Evolutionary conservation across 2,329 filamentous ascomycete species (phyloP).

Genomic region (Microcera coccophila): DNA sequence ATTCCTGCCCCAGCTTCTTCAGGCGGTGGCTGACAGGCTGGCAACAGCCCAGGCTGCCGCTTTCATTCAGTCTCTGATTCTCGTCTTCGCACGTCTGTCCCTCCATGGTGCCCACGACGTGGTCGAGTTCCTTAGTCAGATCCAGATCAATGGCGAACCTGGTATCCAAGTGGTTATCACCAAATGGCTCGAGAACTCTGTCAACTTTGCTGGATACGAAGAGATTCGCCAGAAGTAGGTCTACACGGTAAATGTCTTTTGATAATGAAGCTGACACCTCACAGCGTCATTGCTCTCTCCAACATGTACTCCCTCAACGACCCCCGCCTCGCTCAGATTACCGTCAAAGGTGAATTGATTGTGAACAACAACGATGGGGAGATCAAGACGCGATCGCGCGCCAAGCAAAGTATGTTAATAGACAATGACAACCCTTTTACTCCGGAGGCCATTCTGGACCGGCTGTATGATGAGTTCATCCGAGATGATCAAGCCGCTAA

Average conservation of each 20-base stretch:
- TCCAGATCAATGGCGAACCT: constrained; percentile 73
- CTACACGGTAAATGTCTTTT: too few species aligned
- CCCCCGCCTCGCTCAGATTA: constrained; percentile 69
- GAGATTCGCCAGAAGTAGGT: constrained; percentile 92
- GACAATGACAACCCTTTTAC: constrained; percentile 13
- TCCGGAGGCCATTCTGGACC: constrained; percentile 13
- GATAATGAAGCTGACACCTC: neutral
- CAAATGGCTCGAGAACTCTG: constrained; percentile 96
- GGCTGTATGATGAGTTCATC: constrained; percentile 18
- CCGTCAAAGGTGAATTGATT: constrained; percentile 89
- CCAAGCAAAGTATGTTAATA: constrained; percentile 65
- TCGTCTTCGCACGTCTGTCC: constrained; percentile 90
- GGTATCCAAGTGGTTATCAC: constrained; percentile 85
- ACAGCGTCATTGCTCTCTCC: constrained; percentile 82
- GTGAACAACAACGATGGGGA: constrained; percentile 67
- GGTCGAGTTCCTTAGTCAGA: constrained; percentile 82
- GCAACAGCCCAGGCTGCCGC: constrained; percentile 77
- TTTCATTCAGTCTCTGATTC: constrained; percentile 92
- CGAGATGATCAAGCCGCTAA: constrained; percentile 25
- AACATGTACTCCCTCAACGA: constrained; percentile 89
- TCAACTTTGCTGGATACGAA: constrained; percentile 97
- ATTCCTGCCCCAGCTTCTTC: constrained; percentile 81
- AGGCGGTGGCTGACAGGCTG: constrained; percentile 81
- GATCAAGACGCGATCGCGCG: constrained; percentile 91
- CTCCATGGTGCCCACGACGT: constrained; percentile 83